Base-by-base conservation (phyloP, 2,329 filamentous ascomycete species). In the Fusarium euwallaceae region DNA sequence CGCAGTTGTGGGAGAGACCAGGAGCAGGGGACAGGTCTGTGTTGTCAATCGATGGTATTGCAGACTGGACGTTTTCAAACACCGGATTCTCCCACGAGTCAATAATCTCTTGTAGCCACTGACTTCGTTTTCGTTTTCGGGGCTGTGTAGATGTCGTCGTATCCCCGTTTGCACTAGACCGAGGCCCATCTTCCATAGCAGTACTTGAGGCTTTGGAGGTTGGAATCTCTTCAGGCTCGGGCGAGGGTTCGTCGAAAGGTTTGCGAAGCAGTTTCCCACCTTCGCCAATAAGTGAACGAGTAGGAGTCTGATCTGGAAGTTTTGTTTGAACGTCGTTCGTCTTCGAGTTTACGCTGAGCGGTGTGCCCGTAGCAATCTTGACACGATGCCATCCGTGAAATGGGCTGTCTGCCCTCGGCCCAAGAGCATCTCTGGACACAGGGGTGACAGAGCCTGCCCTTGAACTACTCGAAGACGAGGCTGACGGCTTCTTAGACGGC, bases 51-150 rank as follows among this genome's bases (percentile, higher is more conserved):
- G 80, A 82, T 6, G 87, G 88, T 24, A 92, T 87, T 0, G 80
- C 74, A 2, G 81, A 74, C 63, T 90, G 84, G 0, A 81, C 80
- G 4, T 80, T 78, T n/a, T 87, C 83, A 80, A 97, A 98, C 1
- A 94, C 85, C 0, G 94, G 94, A 69, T 95, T 97, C 10, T 92
- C 83, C 94, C 94, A 97, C 10, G 85, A 86, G 39, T 86, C 81
- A 2, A 95, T 82, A 8, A 96, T 77, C 8, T 87, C 83, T 10
- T 87, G 84, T 4, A 95, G 83, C 93, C 92, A 95, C 11, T 81
- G 74, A 55, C 79, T 83, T 9, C 76, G 74, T 29, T 77, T 83
- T 9, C 76, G 74, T 32, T 77, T 34, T 48, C 22, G 29, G 24
- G 14, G 24, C 20, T 43, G 61, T 29, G 39, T 22, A 27, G 27